These are phyloP conservation scores for Aphanomyces euteiches DNA, from an alignment of 352 stramenopile species.

Conservation along the genomic window DNA sequence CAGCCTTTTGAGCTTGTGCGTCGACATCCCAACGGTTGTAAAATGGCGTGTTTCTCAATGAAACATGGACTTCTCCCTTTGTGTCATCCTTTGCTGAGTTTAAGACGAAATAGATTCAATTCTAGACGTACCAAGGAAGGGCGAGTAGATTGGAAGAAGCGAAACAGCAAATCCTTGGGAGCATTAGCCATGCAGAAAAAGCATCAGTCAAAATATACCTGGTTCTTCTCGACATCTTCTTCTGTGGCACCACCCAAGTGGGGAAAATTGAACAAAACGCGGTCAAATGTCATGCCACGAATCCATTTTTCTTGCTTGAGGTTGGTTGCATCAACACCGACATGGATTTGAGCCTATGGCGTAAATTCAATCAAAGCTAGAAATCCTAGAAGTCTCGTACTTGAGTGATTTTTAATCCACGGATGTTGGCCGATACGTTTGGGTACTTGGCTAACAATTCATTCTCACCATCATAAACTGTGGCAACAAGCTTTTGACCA, in stretches of 20 bases:
- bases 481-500: constrained; percentile 60
- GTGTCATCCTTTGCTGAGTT: constrained; percentile 36
- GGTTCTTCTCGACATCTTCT: constrained; percentile 79
- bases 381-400: constrained; percentile 33
- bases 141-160: constrained; percentile 72
- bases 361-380: not conserved
- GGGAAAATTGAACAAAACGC: constrained; percentile 83
- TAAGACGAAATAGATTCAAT: not conserved
- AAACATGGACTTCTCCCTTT: constrained; percentile 62
- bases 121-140: constrained; percentile 38
- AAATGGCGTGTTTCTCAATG: constrained; percentile 72
- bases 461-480: constrained; percentile 67
- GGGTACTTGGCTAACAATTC: constrained; percentile 73
- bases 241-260: constrained; percentile 79
- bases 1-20: constrained; percentile 55
- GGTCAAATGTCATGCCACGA: constrained; percentile 48
- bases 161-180: constrained; percentile 43
- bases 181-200: too few species aligned
- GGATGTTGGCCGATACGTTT: constrained; percentile 59
- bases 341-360: constrained; percentile 54
- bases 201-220: constrained; percentile 23
- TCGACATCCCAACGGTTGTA: constrained; percentile 83
- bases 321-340: constrained; percentile 62
- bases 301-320: constrained; percentile 60
- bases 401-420: constrained; percentile 65